Evolutionary conservation across 1,284 basidiomycete species (phyloP).

Genomic region (Moniliella sp.): DNA sequence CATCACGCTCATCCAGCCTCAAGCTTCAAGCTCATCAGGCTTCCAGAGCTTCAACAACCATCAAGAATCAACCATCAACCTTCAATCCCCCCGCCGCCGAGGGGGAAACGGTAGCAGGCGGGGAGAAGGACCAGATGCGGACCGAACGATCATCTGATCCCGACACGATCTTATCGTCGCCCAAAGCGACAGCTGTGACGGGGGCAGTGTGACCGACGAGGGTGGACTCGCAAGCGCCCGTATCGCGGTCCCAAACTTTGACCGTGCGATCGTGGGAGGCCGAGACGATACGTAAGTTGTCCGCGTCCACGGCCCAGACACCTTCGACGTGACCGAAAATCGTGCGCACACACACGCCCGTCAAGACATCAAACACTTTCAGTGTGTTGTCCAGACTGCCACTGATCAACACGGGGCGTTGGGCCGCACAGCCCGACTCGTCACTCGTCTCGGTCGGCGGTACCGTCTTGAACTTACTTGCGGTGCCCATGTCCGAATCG

Average conservation of each 20-base stretch:
- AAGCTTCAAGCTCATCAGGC: too few relatives aligned
- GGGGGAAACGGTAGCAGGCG: too few relatives aligned
- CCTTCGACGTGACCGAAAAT: conserved; percentile 82
- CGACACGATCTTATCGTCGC: conserved; percentile 83
- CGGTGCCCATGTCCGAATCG: not conserved
- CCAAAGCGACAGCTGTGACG: conserved; percentile 69
- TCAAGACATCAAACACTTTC: conserved; percentile 84
- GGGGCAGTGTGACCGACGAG: conserved; percentile 82
- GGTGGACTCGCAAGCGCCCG: conserved; percentile 66
- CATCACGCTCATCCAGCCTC: too few relatives aligned
- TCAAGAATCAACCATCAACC: too few relatives aligned
- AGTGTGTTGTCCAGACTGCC: conserved; percentile 88
- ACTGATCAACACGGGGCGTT: too few relatives aligned
- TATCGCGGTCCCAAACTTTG: conserved; percentile 72
- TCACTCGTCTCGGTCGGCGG: not conserved
- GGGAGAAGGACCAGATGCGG: conserved; percentile 27
- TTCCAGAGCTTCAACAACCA: too few relatives aligned
- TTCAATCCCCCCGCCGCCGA: too few relatives aligned
- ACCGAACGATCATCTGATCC: conserved; percentile 72
- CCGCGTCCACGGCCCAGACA: conserved; percentile 80
- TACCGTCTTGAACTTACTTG: not conserved
- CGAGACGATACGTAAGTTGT: conserved; percentile 72
- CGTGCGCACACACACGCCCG: conserved; percentile 55
- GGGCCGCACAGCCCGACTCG: conserved; percentile 1
- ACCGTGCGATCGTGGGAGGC: conserved; percentile 79